Base-by-base conservation (phyloP, 495 filamentous ascomycete genomes). In the Penicillium waksmanii region DNA sequence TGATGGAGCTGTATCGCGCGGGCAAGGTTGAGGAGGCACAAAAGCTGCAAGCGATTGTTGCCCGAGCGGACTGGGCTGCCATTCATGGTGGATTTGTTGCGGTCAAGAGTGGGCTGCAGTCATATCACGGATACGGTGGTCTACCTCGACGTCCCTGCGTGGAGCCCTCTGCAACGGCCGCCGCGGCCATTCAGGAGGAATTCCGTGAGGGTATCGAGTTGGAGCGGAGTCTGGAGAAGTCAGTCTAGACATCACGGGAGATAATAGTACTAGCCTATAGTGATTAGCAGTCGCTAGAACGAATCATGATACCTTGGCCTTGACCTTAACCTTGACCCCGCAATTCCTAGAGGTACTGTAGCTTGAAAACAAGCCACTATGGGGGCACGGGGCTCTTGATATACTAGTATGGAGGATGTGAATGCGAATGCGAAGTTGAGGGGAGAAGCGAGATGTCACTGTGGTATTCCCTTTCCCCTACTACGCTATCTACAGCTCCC, bases 51-150 rank as follows among this genome's bases (percentile, higher is more conserved):
- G 89, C 88, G 12, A 75, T 94, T 43, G 84, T 96, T 35, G 89
- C 91, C 11, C 78, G 86, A 38, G 91, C 90, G 18, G 93, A 97
- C 77, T 96, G 93, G 93, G 86, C 83, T 17, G 88, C 89, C 18
- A 96, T 96, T 64, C 85, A 93, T 63, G 88, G 89, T 42, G 93
- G 92, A 21, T 90, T 96, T 56, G 85, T 96, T 15, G 91, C 89
- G 27, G 90, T 91, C 63, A 97, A 97, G 83, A 84, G 83, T 56
- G 90, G 84, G 2, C 71, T 97, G 66, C 80, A 92, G 70, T 78
- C 81, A 31, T 87, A 85, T 68, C 85, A 84, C 63, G 90, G 89
- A 50, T 96, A 96, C 69, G 93, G 92, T 18, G 90, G 89, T 17
- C 83, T 82, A 60, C 88, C 86, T 19, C 82, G 93, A 17, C 88